Evolutionary conservation across 2,329 filamentous ascomycete species (phyloP), one percentile per base, ranked within the genome.

Genomic region (Neonectria coccinea): DNA sequence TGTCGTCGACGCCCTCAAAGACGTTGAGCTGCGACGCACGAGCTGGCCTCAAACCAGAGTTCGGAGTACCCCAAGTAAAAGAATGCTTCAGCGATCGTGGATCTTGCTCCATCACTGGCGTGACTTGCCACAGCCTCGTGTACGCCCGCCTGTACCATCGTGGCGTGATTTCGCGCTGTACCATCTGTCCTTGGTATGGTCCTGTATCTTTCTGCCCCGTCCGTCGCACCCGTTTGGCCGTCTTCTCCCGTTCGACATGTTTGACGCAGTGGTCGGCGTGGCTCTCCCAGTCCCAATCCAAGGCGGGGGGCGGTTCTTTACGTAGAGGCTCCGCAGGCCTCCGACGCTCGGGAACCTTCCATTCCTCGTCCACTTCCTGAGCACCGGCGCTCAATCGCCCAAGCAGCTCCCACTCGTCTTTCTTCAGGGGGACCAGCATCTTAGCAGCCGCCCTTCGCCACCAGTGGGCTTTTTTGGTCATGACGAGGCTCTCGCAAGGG

Each of bases 381-480:
- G 76, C 76, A 1, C 84, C 87, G 8, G 70, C 66, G 3, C 80
- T 80, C 39, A 90, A 69, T 25, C 76, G 75, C n/a, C 76, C 76
- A n/a, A 90, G 75, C 14, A 82, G 72, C 14, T 89, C 80, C 87
- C 87, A 90, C 71, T 90, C 86, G 18, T 79, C 77, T 29, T 74
- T 77, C 7, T 81, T 80, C 16, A 90, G 62, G 0, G 88, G 88
- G n/a, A 86, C 85, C 69, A 87, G 77, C 7, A 88, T 66, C 63
- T 83, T 85, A 12, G 80, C 74, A 1, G 83, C 76, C 16, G 80
- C 71, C 4, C 61, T 61, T 41, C 76, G 81, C 84, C 86, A 90
- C 78, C 83, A 85, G 22, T 76, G 79, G 29, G 79, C 82, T 51
- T 78, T 70, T 64, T 84, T 84, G 10, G 79, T 80, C n/a, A 80